These are phyloP conservation scores for Plasmodium gaboni DNA, from an alignment of 169 alveolate species.

Conservation along the genomic window DNA sequence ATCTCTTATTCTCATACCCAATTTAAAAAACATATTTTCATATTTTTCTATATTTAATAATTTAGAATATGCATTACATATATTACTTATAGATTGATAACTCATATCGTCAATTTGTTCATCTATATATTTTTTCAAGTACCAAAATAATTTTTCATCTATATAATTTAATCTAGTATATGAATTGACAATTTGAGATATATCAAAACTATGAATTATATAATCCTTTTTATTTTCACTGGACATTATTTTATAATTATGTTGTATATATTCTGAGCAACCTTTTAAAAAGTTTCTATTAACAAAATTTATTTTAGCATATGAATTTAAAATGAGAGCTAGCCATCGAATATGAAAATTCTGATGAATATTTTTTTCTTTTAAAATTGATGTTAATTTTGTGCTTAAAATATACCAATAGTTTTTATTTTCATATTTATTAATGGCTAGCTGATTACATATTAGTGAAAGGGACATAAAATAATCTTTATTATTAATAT, in stretches of 20 bases:
- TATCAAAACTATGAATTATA: slow-evolving; percentile 34
- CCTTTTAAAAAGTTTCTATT: slow-evolving; percentile 15
- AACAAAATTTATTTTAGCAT: slow-evolving; percentile 28
- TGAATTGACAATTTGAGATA: slow-evolving; percentile 56
- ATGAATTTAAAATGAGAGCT: slow-evolving; percentile 46
- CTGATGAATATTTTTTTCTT: slow-evolving; percentile 8
- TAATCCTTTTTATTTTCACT: not conserved
- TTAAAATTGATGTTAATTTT: slow-evolving; percentile 18
- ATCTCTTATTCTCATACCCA: slow-evolving; percentile 2
- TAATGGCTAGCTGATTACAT: slow-evolving; percentile 60
- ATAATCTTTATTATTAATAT: slow-evolving; percentile 35
- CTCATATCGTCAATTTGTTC: slow-evolving; percentile 37
- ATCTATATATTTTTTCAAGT: slow-evolving; percentile 12
- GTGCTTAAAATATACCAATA: slow-evolving; percentile 35
- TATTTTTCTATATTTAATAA: not conserved
- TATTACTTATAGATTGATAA: slow-evolving; percentile 48
- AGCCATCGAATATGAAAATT: slow-evolving; percentile 40
- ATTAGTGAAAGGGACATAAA: slow-evolving; percentile 64
- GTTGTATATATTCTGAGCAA: slow-evolving; percentile 2
- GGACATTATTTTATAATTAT: not conserved
- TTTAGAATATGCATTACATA: slow-evolving; percentile 59
- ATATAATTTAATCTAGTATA: slow-evolving; percentile 37
- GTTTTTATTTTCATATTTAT: slow-evolving; percentile 8
- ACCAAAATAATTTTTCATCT: slow-evolving; percentile 16
- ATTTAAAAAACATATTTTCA: not conserved